These are phyloP conservation scores for Hyphopichia burtonii DNA, from an alignment of 1,139 yeast species.

Conservation along the genomic window DNA sequence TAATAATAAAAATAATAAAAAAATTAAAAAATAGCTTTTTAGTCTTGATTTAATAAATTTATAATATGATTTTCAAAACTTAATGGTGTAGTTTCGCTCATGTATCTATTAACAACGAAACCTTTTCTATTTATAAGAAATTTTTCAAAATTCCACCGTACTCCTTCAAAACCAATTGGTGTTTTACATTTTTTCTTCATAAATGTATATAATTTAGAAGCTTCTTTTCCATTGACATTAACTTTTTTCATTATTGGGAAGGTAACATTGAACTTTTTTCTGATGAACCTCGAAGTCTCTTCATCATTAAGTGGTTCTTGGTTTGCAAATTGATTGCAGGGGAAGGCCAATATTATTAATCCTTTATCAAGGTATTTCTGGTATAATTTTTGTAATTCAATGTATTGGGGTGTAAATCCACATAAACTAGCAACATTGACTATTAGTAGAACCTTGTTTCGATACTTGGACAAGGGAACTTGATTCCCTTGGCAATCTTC, in stretches of 20 bases:
- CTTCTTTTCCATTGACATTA: slow-evolving; percentile 34
- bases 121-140: slow-evolving; percentile 76
- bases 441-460: slow-evolving; percentile 35
- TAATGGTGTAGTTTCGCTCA: slow-evolving; percentile 67
- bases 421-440: slow-evolving; percentile 49
- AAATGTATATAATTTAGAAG: slow-evolving; percentile 28
- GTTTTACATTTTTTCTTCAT: slow-evolving; percentile 42
- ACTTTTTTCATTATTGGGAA: slow-evolving; percentile 41
- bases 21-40: slow-evolving; percentile 3
- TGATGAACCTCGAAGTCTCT: slow-evolving; percentile 65
- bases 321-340: slow-evolving; percentile 55
- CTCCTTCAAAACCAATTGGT: slow-evolving; percentile 70
- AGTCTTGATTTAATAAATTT: slow-evolving; percentile 11
- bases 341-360: slow-evolving; percentile 39
- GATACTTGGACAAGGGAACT: slow-evolving; percentile 15
- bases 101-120: slow-evolving; percentile 66
- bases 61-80: slow-evolving; percentile 51
- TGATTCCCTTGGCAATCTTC: slow-evolving; percentile 13
- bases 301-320: slow-evolving; percentile 81
- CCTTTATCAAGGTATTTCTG: slow-evolving; percentile 30
- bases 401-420: slow-evolving; percentile 45
- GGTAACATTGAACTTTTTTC: slow-evolving; percentile 58
- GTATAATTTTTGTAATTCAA: slow-evolving; percentile 33
- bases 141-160: slow-evolving; percentile 96
- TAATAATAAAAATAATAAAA: slow-evolving; percentile 12